These are phyloP conservation scores for Spergularia bocconei DNA, from an alignment of 148 eudicot species.

Conservation along the genomic window DNA sequence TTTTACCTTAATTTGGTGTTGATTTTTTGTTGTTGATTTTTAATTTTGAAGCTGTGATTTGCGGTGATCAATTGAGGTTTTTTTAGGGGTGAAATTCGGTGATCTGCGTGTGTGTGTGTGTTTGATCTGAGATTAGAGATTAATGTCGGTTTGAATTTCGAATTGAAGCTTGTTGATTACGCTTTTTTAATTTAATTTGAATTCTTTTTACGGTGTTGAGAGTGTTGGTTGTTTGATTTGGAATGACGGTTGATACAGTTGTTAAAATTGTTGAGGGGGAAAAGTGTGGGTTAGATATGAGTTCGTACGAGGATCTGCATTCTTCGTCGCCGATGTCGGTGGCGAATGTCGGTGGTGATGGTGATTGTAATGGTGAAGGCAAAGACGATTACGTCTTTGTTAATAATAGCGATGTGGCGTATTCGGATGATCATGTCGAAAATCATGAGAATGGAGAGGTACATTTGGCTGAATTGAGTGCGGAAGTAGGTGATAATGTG, in stretches of 20 bases:
- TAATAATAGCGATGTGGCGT: conserved; percentile 28
- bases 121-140: conserved; percentile 31
- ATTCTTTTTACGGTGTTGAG: background rate
- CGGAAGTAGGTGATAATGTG: conserved; percentile 5
- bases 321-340: conserved; percentile 30
- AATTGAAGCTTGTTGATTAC: background rate
- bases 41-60: background rate
- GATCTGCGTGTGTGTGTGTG: background rate
- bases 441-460: conserved; percentile 16
- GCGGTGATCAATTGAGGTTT: background rate
- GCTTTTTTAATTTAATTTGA: background rate
- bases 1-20: background rate
- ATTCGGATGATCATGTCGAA: conserved; percentile 32
- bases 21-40: conserved; percentile 3
- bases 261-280: conserved; percentile 31
- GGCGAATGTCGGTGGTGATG: conserved; percentile 31
- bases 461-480: conserved; percentile 6
- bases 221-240: background rate
- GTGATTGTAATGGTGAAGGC: conserved; percentile 27
- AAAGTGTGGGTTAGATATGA: conserved; percentile 40
- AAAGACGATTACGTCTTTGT: conserved; percentile 54
- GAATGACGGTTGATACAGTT: conserved; percentile 41
- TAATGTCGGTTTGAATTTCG: background rate
- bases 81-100: background rate
- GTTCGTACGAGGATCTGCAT: conserved; percentile 43